Base-by-base conservation (phyloP, 176 grass and related monocot species). In the Luzula sylvatica region DNA sequence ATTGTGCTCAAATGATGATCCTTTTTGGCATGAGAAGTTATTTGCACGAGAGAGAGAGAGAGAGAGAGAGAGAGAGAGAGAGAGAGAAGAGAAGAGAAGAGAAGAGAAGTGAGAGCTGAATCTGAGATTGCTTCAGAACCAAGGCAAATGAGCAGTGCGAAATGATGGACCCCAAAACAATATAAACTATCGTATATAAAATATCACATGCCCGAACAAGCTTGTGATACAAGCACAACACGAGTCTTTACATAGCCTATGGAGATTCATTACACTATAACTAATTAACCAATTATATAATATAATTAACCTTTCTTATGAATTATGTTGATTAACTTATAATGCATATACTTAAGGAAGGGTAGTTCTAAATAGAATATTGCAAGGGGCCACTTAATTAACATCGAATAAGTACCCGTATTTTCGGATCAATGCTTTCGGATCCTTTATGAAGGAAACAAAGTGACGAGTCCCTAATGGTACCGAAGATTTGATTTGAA, bases 121-220 rank as follows among this genome's bases (percentile, higher is more conserved):
- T 81, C 63, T 66, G 43, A 61, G 53, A 42, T 92, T 87, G 93
- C 93, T 87, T 99, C 86, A 59, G 23, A 80, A 66, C 75, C 78
- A 99, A 99, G 93, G 82, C 72, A 99, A 48, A 80, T 88, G 63
- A 76, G 65, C 70, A 90, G 81, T 74, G 87, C 65, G 80, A 72
- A n/a, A 74, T 58, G 93, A 92, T 99, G 78, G 86, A 78, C 68
- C 83, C 81, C 72, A 82, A 72, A 75, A 73, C 41, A 58, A 51
- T 46, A 71, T 52, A 75, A 52, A 58, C 49, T 71, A 76, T 70
- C 58, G 45, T 52, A 60, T 42, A 94, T 73, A 76, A 65, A 77
- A 72, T 76, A 88, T 42, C 53, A 79, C 81, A 82, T 82, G 80
- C 77, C 58, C 38, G 49, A 69, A 69, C 72, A 83, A 75, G 55